These are phyloP conservation scores for Typha latifolia DNA, from an alignment of 176 grass and related monocot genomes.

Conservation along the genomic window DNA sequence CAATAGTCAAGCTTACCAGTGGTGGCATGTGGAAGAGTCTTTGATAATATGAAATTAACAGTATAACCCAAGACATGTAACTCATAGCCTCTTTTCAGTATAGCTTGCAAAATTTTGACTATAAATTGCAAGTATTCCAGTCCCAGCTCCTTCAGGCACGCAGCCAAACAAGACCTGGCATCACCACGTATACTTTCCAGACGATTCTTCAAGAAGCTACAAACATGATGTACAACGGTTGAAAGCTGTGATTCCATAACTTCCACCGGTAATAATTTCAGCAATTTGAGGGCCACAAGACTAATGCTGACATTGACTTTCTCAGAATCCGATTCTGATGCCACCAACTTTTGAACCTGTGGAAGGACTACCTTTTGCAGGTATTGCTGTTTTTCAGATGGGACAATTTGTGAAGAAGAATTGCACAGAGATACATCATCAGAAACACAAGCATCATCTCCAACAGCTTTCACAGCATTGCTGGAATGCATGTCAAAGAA, in stretches of 20 bases:
- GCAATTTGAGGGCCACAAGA: slow-evolving; percentile 80
- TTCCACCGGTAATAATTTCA: slow-evolving; percentile 73
- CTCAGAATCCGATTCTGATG: slow-evolving; percentile 41
- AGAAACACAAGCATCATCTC: slow-evolving; percentile 20
- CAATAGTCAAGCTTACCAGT: slow-evolving; percentile 83
- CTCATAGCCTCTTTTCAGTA: slow-evolving; percentile 92
- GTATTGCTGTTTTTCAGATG: slow-evolving; percentile 53
- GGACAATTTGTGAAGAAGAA: slow-evolving; percentile 22
- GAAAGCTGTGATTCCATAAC: slow-evolving; percentile 83
- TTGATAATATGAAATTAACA: slow-evolving; percentile 72
- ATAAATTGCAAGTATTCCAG: slow-evolving; percentile 75
- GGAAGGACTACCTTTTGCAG: slow-evolving; percentile 64
- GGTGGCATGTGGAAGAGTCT: slow-evolving; percentile 32
- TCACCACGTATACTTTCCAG: slow-evolving; percentile 84
- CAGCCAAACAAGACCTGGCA: slow-evolving; percentile 75
- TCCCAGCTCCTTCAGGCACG: slow-evolving; percentile 86
- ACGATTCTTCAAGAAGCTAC: slow-evolving; percentile 83
- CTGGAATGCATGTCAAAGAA: slow-evolving; percentile 15
- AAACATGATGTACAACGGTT: slow-evolving; percentile 70
- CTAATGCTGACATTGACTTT: slow-evolving; percentile 82
- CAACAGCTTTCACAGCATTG: not conserved
- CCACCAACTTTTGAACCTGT: slow-evolving; percentile 62
- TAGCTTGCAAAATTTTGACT: slow-evolving; percentile 75
- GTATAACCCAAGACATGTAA: slow-evolving; percentile 95
- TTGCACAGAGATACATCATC: slow-evolving; percentile 25